Percentiles rank a stretch among this genome's conserved stretches.
phyloP scores from a whole-genome alignment of 78 protist species.

The Dictyostelium intermedium region DNA sequence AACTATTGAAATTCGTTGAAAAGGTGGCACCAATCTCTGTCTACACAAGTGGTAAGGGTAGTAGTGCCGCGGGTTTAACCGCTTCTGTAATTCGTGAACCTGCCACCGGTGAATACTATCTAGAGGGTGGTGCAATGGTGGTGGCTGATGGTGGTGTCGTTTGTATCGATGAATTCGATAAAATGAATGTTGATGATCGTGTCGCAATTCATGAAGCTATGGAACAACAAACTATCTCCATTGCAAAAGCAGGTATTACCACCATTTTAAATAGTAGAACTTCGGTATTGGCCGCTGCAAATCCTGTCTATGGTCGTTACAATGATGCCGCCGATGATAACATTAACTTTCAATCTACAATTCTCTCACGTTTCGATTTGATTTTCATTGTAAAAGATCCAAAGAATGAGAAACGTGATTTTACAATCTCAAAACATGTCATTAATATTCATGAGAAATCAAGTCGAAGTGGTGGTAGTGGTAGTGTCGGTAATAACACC shows the following conservation, averaged over 20 bases:
- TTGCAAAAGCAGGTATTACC: constrained; percentile 99
- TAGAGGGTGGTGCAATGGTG: constrained; percentile 99
- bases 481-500: not conserved
- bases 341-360: constrained; percentile 96
- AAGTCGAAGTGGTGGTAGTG: not conserved
- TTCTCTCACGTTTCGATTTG: constrained; percentile 99
- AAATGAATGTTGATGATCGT: constrained; percentile 93
- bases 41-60: constrained; percentile 99
- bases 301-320: constrained; percentile 98
- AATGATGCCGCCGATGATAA: constrained; percentile 94
- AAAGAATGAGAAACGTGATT: constrained; percentile 86
- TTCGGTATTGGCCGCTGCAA: constrained; percentile 99
- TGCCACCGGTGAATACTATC: constrained; percentile 92
- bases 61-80: constrained; percentile 99
- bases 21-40: constrained; percentile 97
- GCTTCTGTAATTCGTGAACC: constrained; percentile 97
- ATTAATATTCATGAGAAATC: constrained; percentile 20
- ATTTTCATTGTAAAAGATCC: constrained; percentile 97
- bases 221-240: constrained; percentile 99
- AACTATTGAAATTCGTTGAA: constrained; percentile 96
- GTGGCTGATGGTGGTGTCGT: constrained; percentile 99
- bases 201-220: constrained; percentile 99
- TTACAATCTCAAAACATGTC: constrained; percentile 41
- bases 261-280: constrained; percentile 98
- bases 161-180: constrained; percentile 99